Conservation (phyloP, 139 green algal genomes). For the Tetradesmus lagerheimii region DNA sequence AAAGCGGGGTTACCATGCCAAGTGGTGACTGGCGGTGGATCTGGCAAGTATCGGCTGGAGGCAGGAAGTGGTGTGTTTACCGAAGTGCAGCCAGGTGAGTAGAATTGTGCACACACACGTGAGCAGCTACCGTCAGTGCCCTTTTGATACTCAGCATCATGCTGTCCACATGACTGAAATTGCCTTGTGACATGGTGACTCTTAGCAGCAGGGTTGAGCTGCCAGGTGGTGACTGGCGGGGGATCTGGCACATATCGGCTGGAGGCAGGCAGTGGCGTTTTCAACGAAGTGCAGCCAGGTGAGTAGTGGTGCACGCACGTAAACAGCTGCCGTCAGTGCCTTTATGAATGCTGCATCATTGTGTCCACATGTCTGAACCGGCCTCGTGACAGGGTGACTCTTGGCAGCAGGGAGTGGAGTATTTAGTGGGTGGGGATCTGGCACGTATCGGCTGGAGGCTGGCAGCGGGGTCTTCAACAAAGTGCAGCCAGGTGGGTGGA, state of each 20-base stretch:
- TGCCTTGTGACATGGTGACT: too few relatives aligned
- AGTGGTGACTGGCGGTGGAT: slow-evolving; percentile 54
- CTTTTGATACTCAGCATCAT: too few relatives aligned
- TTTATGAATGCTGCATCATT: too few relatives aligned
- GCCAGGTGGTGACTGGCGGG: slow-evolving; percentile 53
- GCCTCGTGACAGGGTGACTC: too few relatives aligned
- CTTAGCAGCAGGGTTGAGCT: slow-evolving; percentile 19
- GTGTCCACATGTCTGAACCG: too few relatives aligned
- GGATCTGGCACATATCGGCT: slow-evolving; percentile 54
- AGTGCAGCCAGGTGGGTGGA: slow-evolving; percentile 50
- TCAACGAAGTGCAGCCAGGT: slow-evolving; percentile 63
- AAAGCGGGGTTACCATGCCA: slow-evolving; percentile 19
- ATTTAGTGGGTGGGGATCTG: too few relatives aligned
- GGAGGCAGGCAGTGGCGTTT: slow-evolving; percentile 48
- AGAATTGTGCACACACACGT: background rate
- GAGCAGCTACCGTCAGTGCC: too few relatives aligned
- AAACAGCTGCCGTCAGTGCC: too few relatives aligned
- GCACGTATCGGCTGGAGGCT: too few relatives aligned
- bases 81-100: slow-evolving; percentile 35
- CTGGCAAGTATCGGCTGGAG: slow-evolving; percentile 44
- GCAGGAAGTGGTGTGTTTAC: slow-evolving; percentile 41
- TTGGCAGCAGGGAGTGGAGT: too few relatives aligned
- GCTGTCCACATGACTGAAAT: slow-evolving; percentile 38
- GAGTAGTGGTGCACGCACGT: too few relatives aligned
- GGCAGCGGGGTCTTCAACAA: slow-evolving; percentile 49